These are phyloP conservation scores for Colletotrichum siamense DNA, from an alignment of 2,329 filamentous ascomycete genomes.

Conservation along the genomic window DNA sequence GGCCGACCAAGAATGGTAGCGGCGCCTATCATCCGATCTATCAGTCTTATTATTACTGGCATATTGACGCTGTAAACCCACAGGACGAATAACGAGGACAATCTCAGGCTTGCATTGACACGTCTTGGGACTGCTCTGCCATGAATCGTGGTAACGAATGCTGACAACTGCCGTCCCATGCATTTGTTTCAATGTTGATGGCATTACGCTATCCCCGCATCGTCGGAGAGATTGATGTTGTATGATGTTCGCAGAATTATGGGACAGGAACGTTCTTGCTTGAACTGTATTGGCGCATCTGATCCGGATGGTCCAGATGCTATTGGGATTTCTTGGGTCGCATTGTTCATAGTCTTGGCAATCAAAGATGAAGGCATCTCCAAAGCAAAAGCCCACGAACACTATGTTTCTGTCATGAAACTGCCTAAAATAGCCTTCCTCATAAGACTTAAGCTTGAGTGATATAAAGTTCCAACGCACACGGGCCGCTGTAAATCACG, in stretches of 20 bases:
- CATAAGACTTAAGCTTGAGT: background rate
- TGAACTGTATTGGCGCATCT: background rate
- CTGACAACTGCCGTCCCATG: background rate
- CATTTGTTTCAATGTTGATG: background rate
- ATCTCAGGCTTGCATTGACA: background rate
- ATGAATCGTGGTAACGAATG: background rate
- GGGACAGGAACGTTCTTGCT: background rate
- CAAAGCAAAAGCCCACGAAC: background rate
- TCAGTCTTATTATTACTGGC: background rate
- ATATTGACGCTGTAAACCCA: fast-evolving
- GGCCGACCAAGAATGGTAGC: background rate
- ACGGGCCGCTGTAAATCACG: background rate
- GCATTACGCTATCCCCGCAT: background rate
- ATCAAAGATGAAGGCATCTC: background rate
- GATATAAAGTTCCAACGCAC: background rate
- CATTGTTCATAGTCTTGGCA: background rate
- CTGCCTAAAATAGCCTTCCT: background rate
- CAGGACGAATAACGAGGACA: fast-evolving
- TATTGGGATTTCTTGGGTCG: background rate
- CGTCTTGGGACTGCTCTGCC: background rate
- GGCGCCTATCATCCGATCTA: fast-evolving
- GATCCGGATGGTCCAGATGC: background rate
- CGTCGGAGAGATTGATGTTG: background rate
- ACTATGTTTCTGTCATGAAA: background rate
- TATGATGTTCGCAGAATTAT: background rate